These are phyloP conservation scores for Lignosus rhinocerotis DNA, from an alignment of 1,284 basidiomycete genomes.

Conservation along the genomic window DNA sequence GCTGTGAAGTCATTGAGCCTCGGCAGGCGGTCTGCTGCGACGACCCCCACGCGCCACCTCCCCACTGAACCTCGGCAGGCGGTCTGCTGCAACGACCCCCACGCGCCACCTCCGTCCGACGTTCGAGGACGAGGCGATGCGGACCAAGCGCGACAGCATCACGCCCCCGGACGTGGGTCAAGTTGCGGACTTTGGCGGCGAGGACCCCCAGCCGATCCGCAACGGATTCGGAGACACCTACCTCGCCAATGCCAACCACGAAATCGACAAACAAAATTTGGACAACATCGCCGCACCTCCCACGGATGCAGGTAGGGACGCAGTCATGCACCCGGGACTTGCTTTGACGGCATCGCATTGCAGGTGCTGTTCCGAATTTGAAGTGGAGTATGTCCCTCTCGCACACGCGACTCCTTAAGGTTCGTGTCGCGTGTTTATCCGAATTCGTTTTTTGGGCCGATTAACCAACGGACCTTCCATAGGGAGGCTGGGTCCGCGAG, in stretches of 20 bases:
- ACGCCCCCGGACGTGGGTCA: slow-evolving; percentile 28
- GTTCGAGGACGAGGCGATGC: slow-evolving; percentile 4
- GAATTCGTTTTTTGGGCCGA: background rate
- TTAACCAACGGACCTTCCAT: background rate
- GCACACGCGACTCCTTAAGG: slow-evolving; percentile 30
- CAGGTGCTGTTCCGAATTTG: slow-evolving; percentile 30
- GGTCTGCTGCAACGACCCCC: slow-evolving; percentile 22
- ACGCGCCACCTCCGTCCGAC: slow-evolving; percentile 24
- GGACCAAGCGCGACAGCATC: slow-evolving; percentile 22
- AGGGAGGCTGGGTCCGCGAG: slow-evolving; percentile 33
- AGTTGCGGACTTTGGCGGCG: slow-evolving; percentile 27
- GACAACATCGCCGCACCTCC: slow-evolving; percentile 31
- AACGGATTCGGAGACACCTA: slow-evolving; percentile 32
- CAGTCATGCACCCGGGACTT: background rate
- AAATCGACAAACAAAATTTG: slow-evolving; percentile 28
- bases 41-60: slow-evolving; percentile 26
- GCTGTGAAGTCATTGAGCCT: slow-evolving; percentile 22
- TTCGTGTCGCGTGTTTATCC: slow-evolving; percentile 1
- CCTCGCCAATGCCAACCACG: slow-evolving; percentile 26
- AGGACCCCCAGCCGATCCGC: slow-evolving; percentile 32
- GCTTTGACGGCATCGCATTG: slow-evolving; percentile 4
- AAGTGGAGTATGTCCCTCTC: slow-evolving; percentile 32
- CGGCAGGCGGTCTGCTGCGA: slow-evolving; percentile 23
- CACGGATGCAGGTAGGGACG: slow-evolving; percentile 25
- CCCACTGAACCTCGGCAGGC: slow-evolving; percentile 23